A percentile compares a stretch with the other conserved stretches of the same genome.
These are phyloP conservation scores for Rusavskia elegans DNA, from an alignment of 495 filamentous ascomycete genomes.

Conservation along the genomic window DNA sequence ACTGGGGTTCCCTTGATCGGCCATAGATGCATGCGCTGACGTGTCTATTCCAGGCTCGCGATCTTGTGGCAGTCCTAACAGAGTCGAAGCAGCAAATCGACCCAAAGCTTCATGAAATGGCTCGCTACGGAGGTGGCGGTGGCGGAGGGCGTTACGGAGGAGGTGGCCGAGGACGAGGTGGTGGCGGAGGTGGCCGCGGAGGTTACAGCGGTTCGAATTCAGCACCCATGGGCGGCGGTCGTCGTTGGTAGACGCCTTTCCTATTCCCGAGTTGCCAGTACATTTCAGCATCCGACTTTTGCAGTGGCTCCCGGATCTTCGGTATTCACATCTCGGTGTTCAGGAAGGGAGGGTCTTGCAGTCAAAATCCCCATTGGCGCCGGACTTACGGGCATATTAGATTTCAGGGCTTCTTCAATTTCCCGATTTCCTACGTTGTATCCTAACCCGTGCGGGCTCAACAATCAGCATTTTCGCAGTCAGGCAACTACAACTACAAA, in stretches of 20 bases:
- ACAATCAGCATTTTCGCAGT: too few species aligned
- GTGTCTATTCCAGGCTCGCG: slow-evolving; percentile 51
- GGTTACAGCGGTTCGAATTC: slow-evolving; percentile 47
- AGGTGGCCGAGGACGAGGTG: slow-evolving; percentile 39
- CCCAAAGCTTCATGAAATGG: slow-evolving; percentile 89
- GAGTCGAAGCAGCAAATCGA: slow-evolving; percentile 99
- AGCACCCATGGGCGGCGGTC: slow-evolving; percentile 44
- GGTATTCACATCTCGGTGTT: neutral
- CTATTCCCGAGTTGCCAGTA: neutral
- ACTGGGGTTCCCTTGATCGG: neutral
- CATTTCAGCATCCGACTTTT: neutral
- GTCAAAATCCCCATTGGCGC: neutral
- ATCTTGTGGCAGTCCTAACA: slow-evolving; percentile 77
- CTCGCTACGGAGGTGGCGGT: slow-evolving; percentile 77
- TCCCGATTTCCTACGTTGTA: too few species aligned
- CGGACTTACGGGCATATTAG: neutral
- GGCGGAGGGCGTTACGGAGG: slow-evolving; percentile 55
- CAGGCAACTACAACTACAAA: too few species aligned
- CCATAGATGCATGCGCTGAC: neutral
- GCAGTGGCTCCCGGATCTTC: neutral
- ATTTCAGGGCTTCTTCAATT: neutral
- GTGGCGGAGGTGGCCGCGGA: slow-evolving; percentile 49
- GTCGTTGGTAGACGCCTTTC: slow-evolving; percentile 36
- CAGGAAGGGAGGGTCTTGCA: neutral
- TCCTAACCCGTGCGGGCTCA: too few species aligned